Base-by-base conservation (phyloP, 805 yeast species). In the Saccharomyces mikatae region DNA sequence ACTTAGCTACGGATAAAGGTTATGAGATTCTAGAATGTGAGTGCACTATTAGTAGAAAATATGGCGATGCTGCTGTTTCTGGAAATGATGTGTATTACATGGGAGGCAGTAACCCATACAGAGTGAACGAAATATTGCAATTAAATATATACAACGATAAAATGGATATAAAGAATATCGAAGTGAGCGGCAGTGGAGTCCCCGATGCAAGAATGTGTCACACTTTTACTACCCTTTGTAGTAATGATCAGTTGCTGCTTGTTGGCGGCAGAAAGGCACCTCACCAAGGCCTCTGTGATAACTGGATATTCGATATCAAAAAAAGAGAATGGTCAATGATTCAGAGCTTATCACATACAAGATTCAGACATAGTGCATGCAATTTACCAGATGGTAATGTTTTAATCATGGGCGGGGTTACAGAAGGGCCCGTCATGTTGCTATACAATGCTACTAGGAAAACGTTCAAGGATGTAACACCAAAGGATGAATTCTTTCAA, bases 201-300 rank as follows among this genome's bases (percentile, higher is more conserved):
- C 66, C 63, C 0, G 54, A 66, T 0, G 73, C 81, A 8, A 73
- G 91, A 54, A 78, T 82, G 80, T 76, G 85, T 56, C 91, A 86
- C 60, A 72, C 83, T 0, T 59, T 81, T 32, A 75, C 79, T 0
- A 52, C 62, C 0, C 41, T 79, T 0, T 60, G 55, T 2, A 59
- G 64, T 13, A 63, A 65, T 1, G 11, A 22, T 4, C 31, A n/a
- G 29, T 46, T 32, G 0, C 53, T 84, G 1, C 57, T 85, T 3
- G 69, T 80, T 32, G 95, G 94, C 2, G 96, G 96, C 3, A 75
- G 95, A 56, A 69, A 76, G 2, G 75, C 81, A 1, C 95, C 96
- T 0, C 76, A 78, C 2, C 64, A 67, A 9, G 69, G 74, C 0
- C 64, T 80, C 26, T 30, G 60, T 4, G 84, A 80, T 49, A 63